Conservation (phyloP, 257 asterid genomes). For the Misopates orontium region DNA sequence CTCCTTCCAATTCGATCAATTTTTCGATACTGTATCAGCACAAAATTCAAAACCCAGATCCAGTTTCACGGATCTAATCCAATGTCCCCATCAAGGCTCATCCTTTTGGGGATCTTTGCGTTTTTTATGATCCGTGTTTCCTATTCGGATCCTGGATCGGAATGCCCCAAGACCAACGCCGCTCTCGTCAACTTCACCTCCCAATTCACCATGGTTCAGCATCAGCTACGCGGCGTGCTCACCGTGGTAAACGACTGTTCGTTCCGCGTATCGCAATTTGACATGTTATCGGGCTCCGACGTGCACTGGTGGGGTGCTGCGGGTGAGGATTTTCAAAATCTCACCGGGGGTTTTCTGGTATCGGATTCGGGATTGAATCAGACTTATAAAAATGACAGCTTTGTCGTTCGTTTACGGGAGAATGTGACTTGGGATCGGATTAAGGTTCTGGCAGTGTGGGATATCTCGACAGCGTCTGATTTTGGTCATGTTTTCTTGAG, state of each 20-base stretch:
- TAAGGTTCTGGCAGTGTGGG: constrained; percentile 79
- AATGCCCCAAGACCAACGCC: constrained; percentile 56
- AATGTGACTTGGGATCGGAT: constrained; percentile 86
- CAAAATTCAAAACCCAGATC: constrained; percentile 34
- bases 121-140: constrained; percentile 34
- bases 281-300: constrained; percentile 85
- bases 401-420: constrained; percentile 55
- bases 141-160: constrained; percentile 53
- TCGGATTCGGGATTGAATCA: constrained; percentile 67
- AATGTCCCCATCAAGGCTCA: constrained; percentile 40
- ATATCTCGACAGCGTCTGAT: constrained; percentile 80
- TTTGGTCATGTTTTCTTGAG: constrained; percentile 74
- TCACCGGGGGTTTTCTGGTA: constrained; percentile 68
- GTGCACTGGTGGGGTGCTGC: constrained; percentile 95
- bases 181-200: constrained; percentile 71
- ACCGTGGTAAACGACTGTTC: constrained; percentile 72
- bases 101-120: constrained; percentile 35
- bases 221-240: constrained; percentile 83
- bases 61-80: constrained; percentile 34
- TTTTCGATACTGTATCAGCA: no score
- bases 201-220: constrained; percentile 86
- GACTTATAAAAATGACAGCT: constrained; percentile 66
- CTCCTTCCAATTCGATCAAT: no score
- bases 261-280: constrained; percentile 73
- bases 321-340: constrained; percentile 68